These are phyloP conservation scores for Phytophthora tubulina DNA, from an alignment of 352 stramenopile species.

Conservation along the genomic window DNA sequence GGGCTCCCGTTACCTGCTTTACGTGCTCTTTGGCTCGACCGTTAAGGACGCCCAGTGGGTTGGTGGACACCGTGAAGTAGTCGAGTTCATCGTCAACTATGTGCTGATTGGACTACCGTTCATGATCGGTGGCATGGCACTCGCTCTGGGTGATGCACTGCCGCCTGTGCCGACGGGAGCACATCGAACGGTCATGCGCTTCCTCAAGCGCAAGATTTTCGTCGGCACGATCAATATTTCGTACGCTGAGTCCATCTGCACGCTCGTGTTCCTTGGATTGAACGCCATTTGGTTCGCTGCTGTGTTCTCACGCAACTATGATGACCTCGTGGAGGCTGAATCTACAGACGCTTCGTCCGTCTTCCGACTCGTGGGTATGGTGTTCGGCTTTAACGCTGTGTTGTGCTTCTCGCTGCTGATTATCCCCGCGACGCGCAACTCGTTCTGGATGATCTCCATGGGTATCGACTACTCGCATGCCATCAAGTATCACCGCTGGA, in stretches of 20 bases:
- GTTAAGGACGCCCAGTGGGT: conserved; percentile 68
- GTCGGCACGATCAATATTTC: conserved; percentile 77
- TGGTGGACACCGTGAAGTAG: conserved; percentile 77
- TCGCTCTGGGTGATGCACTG: conserved; percentile 72
- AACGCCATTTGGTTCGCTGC: conserved; percentile 87
- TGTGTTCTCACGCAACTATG: conserved; percentile 78
- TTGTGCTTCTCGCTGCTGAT: conserved; percentile 73
- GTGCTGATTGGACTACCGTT: conserved; percentile 79
- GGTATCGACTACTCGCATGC: conserved; percentile 88
- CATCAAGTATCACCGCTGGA: conserved; percentile 92
- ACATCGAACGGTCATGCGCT: conserved; percentile 78
- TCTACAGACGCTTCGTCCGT: conserved; percentile 53
- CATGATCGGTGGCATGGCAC: conserved; percentile 73
- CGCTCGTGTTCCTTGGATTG: conserved; percentile 75
- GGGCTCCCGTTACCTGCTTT: conserved; percentile 70
- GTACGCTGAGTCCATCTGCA: conserved; percentile 80
- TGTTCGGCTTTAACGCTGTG: conserved; percentile 82
- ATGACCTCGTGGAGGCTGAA: conserved; percentile 56
- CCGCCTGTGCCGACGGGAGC: conserved; percentile 75
- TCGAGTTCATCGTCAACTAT: conserved; percentile 79
- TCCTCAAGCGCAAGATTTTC: conserved; percentile 85
- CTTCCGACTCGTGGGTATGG: conserved; percentile 64
- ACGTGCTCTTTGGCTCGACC: conserved; percentile 65
- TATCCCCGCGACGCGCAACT: conserved; percentile 75
- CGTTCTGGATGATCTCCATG: conserved; percentile 88